These are phyloP conservation scores for Heimioporus sp. DNA, from an alignment of 768 basidiomycete genomes.

Conservation along the genomic window DNA sequence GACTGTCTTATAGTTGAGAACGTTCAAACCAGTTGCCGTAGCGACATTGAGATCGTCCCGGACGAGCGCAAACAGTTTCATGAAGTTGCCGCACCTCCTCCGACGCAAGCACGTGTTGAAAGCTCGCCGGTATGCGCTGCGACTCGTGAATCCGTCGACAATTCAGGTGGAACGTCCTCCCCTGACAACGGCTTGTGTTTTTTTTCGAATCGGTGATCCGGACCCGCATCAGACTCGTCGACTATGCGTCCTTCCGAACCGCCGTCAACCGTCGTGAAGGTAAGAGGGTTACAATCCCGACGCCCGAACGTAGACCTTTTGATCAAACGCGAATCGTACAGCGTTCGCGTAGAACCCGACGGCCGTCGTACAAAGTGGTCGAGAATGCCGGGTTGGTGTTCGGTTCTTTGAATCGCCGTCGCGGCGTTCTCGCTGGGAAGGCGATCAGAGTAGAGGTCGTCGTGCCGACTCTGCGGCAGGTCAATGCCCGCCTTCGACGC, in stretches of 20 bases:
- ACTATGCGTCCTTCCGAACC: background rate
- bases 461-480: slow-evolving; percentile 2
- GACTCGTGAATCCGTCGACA: too few relatives aligned
- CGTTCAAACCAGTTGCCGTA: too few relatives aligned
- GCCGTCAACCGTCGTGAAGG: background rate
- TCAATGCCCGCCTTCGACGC: background rate
- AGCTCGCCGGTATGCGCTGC: too few relatives aligned
- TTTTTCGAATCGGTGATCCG: too few relatives aligned
- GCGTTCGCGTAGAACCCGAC: slow-evolving; percentile 1
- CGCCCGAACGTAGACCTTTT: background rate
- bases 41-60: too few relatives aligned
- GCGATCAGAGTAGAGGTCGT: slow-evolving; percentile 8
- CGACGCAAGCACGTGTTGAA: too few relatives aligned
- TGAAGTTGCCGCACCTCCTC: too few relatives aligned
- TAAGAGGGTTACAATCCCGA: background rate
- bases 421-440: slow-evolving; percentile 6
- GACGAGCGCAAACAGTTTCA: too few relatives aligned
- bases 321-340: background rate
- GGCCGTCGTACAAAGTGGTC: slow-evolving; percentile 4
- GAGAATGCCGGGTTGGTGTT: background rate
- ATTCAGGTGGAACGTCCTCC: too few relatives aligned
- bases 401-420: slow-evolving; percentile 3
- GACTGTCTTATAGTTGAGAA: too few relatives aligned
- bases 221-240: too few relatives aligned
- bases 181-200: too few relatives aligned